Base-by-base conservation (phyloP, 1,284 basidiomycete species). In the Ceratobasidium sp. region DNA sequence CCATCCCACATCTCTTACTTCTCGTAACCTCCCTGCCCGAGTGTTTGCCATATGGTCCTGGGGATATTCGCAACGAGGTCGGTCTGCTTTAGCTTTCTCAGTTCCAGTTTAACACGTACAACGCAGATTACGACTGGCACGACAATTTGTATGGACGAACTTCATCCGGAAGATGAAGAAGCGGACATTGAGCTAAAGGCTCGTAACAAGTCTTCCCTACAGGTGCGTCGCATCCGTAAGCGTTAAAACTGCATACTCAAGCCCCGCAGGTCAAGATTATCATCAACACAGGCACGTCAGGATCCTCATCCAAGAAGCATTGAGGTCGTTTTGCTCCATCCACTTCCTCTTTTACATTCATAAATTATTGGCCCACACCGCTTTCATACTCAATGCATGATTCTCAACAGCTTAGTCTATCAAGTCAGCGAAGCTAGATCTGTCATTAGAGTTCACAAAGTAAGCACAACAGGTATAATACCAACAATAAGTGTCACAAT, bases 1-100 rank as follows among this genome's bases (percentile, higher is more conserved):
- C 93, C 0, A 94, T 96, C 64, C 92, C 93, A 1, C 91, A 91
- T 74, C 85, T 93, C 15, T 79, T 92, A 31, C 84, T 88, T 42
- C 82, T 96, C 1, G 80, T 86, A 4, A 84, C 89, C 15, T 89
- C 92, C 17, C 80, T 96, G 5, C 88, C 93, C 0, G 82, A 86
- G 8, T 86, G 91, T 60, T 82, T 96, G 22, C 92, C 93, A 0
- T 93, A 85, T 76, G 75, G 86, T 0, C 74, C 79, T 58, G 81
- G 87, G 72, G 86, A 92, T 75, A 86, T 95, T 35, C 83, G 81
- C 49, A 86, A 65, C 50, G 62, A 65, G 35, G 62, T 65, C 20
- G 10, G 62, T 38, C 4, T 15, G 2, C 32, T 4, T 6, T 49
- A 38, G 13, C 22, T 32, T 27, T 22, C 25, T 27, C 31, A 25